Evolutionary conservation across 345 rosid species (phyloP).

Genomic region (Moricandia arvensis): DNA sequence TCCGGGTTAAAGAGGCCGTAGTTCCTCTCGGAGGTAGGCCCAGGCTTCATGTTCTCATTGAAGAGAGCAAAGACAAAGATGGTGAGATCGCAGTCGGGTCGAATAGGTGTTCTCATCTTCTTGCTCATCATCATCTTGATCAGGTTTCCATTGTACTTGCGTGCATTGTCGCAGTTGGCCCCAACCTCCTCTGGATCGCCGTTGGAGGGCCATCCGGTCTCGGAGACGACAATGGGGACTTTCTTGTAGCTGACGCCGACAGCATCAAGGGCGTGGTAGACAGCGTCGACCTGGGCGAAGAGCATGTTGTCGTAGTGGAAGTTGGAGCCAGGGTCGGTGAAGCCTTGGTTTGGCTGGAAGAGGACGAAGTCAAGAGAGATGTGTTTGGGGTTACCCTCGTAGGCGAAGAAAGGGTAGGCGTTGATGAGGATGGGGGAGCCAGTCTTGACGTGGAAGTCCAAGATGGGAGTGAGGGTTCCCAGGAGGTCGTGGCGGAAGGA

Average conservation of each 20-base stretch:
- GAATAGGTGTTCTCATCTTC: slow-evolving; percentile 80
- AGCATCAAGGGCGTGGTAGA: slow-evolving; percentile 64
- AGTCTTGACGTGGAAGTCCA: slow-evolving; percentile 65
- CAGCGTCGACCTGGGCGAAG: slow-evolving; percentile 93
- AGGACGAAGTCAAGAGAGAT: slow-evolving; percentile 75
- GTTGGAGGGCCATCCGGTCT: slow-evolving; percentile 97
- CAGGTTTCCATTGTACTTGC: slow-evolving; percentile 82
- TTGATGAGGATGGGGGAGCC: slow-evolving; percentile 84
- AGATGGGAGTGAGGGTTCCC: slow-evolving; percentile 48
- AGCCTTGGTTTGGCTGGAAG: slow-evolving; percentile 76
- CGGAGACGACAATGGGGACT: slow-evolving; percentile 71
- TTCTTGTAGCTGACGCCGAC: slow-evolving; percentile 53
- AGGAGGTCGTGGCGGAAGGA: slow-evolving; percentile 75
- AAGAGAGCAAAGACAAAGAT: slow-evolving; percentile 89
- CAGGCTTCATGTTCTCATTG: slow-evolving; percentile 95
- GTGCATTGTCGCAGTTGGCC: slow-evolving; percentile 76
- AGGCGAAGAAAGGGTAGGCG: slow-evolving; percentile 95
- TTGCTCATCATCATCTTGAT: slow-evolving; percentile 60
- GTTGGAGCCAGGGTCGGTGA: slow-evolving; percentile 61
- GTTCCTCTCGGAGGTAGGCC: slow-evolving; percentile 96
- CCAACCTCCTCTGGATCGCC: slow-evolving; percentile 86
- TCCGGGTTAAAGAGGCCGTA: slow-evolving; percentile 94
- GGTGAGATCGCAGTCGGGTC: slow-evolving; percentile 65
- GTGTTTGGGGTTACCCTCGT: slow-evolving; percentile 73
- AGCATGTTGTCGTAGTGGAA: slow-evolving; percentile 94